Conservation (phyloP, 2,329 filamentous ascomycete species). For the Xylaria sp. region DNA sequence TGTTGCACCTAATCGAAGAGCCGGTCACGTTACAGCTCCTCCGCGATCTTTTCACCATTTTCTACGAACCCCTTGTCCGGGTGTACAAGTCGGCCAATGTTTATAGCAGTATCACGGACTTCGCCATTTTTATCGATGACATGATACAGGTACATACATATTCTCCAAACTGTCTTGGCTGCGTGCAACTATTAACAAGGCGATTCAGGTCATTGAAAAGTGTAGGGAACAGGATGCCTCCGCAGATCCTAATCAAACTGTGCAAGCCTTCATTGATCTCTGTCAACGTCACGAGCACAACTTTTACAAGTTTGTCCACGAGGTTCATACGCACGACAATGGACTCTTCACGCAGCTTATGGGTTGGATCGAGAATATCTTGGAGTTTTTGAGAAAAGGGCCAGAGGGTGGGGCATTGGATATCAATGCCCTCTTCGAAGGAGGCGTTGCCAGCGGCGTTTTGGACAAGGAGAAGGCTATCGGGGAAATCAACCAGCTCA, state of each 20-base stretch:
- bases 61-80: conserved; percentile 94
- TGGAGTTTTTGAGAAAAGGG: conserved; percentile 88
- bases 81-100: conserved; percentile 99
- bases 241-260: conserved; percentile 95
- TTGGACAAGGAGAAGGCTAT: conserved; percentile 75
- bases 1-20: conserved; percentile 93
- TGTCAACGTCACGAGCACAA: conserved; percentile 94
- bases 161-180: background rate
- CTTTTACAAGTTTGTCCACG: conserved; percentile 98
- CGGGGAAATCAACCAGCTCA: conserved; percentile 80
- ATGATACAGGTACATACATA: conserved; percentile 71
- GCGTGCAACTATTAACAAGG: conserved; percentile 18
- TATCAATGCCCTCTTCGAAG: conserved; percentile 90
- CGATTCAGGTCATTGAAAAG: conserved; percentile 60
- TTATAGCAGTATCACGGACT: conserved; percentile 96
- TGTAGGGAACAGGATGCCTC: conserved; percentile 78
- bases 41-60: conserved; percentile 95
- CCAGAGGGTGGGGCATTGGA: conserved; percentile 85
- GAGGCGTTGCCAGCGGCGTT: conserved; percentile 66
- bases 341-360: conserved; percentile 95
- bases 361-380: conserved; percentile 94
- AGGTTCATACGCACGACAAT: conserved; percentile 96
- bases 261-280: conserved; percentile 96
- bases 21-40: conserved; percentile 96
- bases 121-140: conserved; percentile 90